Base-by-base conservation (phyloP, 1,284 basidiomycete genomes). In the Moesziomyces antarcticus region DNA sequence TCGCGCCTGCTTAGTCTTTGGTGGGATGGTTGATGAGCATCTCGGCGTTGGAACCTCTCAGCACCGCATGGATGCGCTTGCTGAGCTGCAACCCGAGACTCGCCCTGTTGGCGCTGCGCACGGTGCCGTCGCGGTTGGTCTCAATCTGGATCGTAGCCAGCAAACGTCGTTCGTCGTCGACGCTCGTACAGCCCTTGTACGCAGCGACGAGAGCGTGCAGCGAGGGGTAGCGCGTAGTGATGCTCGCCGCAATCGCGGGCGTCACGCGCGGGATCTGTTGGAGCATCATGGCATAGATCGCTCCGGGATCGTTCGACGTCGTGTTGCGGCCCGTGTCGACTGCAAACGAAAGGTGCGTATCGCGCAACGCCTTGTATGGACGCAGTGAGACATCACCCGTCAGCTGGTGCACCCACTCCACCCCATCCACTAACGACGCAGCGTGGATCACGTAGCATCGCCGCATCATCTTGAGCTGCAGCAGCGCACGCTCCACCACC, bases 191-290 rank as follows among this genome's bases (percentile, higher is more conserved):
- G 2, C 9, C 1, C 13, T 51, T n/a, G 37, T 74, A 74, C 7
- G 72, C 66, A 11, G 21, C 33, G 9, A 60, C 3, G 9, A 74
- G 56, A 22, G 66, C 43, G 9, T 44, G 3, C 5, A 74, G 46
- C 11, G 58, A 50, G 0, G 72, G 72, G 40, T 74, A 74, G 53
- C 63, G 46, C 18, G 61, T 62, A 0, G 53, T 54, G 49, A 74
- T 70, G 42, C 57, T 65, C 6, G 45, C 21, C 14, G 72, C 58
- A 45, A 74, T 69, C 10, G 56, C 46, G 1, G 72, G 57, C 0
- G 72, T 74, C 21, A 74, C 66, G 6, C 72, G 61, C 2, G 72
- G 72, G 54, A 73, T 73, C 47, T 68, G 65, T 22, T 68, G 57
- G 1, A 73, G 58, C 71, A 73, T 73, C 71, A 65, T 54, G 11